Conservation (phyloP, 352 stramenopile species). For the Hyaloperonospora brassicae region DNA sequence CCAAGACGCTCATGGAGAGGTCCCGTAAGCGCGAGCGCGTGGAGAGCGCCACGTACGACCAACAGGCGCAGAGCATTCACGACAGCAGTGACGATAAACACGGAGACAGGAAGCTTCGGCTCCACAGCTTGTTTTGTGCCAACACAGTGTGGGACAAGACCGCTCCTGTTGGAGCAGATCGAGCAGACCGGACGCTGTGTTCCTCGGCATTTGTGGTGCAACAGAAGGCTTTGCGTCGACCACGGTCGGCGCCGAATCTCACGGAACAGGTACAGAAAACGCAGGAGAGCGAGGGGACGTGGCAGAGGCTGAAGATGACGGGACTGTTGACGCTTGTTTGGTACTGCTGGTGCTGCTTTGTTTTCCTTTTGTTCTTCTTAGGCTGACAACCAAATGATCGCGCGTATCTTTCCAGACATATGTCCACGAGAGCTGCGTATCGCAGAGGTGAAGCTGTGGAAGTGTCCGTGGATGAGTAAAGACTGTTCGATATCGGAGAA, state of each 20-base stretch:
- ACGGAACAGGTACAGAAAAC: conserved; percentile 19
- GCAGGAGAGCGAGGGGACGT: neutral
- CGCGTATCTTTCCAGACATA: conserved; percentile 74
- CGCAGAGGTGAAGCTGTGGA: conserved; percentile 73
- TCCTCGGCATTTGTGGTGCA: conserved; percentile 19
- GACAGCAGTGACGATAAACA: conserved; percentile 1
- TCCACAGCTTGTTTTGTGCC: conserved; percentile 18
- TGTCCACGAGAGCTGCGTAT: conserved; percentile 73
- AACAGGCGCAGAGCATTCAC: neutral
- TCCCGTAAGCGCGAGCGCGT: conserved; percentile 60
- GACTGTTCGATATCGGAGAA: conserved; percentile 20
- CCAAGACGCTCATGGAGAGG: conserved; percentile 34
- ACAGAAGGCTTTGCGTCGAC: conserved; percentile 9
- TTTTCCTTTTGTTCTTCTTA: conserved; percentile 9
- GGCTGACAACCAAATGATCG: conserved; percentile 42
- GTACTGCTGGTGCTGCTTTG: conserved; percentile 5
- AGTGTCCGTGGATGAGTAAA: conserved; percentile 63
- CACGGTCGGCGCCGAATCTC: conserved; percentile 21
- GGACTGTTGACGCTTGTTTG: conserved; percentile 5
- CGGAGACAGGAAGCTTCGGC: conserved; percentile 7
- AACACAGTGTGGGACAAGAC: conserved; percentile 7
- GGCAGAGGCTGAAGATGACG: neutral
- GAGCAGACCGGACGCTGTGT: conserved; percentile 9
- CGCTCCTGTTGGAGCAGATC: conserved; percentile 4
- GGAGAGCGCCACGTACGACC: conserved; percentile 50